Evolutionary conservation across 1,139 yeast species (phyloP), one percentile per base, ranked within the genome.

Genomic region (Candida sanyaensis): DNA sequence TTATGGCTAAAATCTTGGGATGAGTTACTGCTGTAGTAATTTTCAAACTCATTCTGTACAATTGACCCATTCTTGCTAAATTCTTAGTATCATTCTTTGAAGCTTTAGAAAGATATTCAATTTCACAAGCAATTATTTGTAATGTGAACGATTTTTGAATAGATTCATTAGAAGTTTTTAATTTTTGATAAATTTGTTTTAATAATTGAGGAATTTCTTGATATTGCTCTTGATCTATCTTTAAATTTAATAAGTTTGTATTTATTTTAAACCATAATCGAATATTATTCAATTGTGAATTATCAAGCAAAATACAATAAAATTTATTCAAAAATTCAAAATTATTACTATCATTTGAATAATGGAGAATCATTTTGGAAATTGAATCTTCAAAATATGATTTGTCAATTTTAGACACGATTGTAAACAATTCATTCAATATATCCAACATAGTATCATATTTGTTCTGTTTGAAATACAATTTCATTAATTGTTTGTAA

Each of bases 21-120:
- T 88, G 95, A 0, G 91, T 87, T 6, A 87, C 84, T 1, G 89
- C 88, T 0, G 86, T 73, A 24, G 78, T 75, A 39, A 81, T 71
- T 6, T 66, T 63, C 31, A 74, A 57, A 13, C 88, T 76, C 53
- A 75, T 71, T 44, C 70, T 66, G 58, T 84, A 83, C 12, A 83
- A 65, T 44, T 69, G 69, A 53, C 71, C 74, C 48, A 84, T 69
- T 52, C 70, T 68, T 10, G 68, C 54, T 29, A 71, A 56, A 56
- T 80, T 69, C 34, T 50, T 65, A 48, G 57, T 52, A 24, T 54
- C 57, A 10, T 36, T 12, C 9, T 11, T 13, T 17, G 39, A 36
- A 40, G 57, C 58, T 24, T 56, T 58, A 5, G 80, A 69, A 46
- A 75, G 69, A 48, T 77, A 72, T 55, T 80, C 81, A 50, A 88